Evolutionary conservation across 352 stramenopile genomes (phyloP).

Genomic region (Pythium folliculosum): DNA sequence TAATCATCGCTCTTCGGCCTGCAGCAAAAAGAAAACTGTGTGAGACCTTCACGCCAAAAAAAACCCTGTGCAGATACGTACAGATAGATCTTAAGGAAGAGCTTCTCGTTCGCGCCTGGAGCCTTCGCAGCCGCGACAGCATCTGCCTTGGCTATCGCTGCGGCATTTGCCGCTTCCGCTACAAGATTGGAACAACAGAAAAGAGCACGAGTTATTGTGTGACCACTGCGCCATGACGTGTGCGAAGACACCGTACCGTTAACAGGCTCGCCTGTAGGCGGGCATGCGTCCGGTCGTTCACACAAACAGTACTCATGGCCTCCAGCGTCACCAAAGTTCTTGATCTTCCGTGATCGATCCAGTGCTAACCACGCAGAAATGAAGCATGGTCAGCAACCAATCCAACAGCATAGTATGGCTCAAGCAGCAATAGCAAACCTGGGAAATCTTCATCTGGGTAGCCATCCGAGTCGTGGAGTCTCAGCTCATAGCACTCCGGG

Average conservation of each 20-base stretch:
- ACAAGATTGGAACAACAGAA: background rate
- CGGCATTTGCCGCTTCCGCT: slow-evolving; percentile 27
- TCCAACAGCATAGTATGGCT: background rate
- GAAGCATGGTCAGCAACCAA: background rate
- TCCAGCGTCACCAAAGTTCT: slow-evolving; percentile 89
- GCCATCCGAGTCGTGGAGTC: slow-evolving; percentile 81
- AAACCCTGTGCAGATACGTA: slow-evolving; percentile 25
- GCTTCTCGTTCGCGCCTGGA: slow-evolving; percentile 63
- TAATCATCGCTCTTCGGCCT: slow-evolving; percentile 90
- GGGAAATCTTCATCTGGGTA: slow-evolving; percentile 88
- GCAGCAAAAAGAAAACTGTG: background rate
- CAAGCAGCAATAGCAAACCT: slow-evolving; percentile 26
- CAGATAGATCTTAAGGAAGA: slow-evolving; percentile 90
- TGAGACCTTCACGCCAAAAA: background rate
- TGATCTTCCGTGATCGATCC: slow-evolving; percentile 86
- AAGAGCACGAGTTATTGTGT: background rate
- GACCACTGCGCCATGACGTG: background rate
- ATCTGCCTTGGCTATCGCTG: slow-evolving; percentile 26
- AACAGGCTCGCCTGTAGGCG: slow-evolving; percentile 57
- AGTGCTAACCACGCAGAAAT: slow-evolving; percentile 41
- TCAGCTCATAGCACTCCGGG: slow-evolving; percentile 85
- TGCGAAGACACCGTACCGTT: slow-evolving; percentile 12
- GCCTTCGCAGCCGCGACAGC: slow-evolving; percentile 44
- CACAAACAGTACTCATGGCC: slow-evolving; percentile 88
- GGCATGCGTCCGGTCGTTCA: slow-evolving; percentile 82